Evolutionary conservation across 345 rosid species (phyloP).

Genomic region (Streptanthus diversifolius): DNA sequence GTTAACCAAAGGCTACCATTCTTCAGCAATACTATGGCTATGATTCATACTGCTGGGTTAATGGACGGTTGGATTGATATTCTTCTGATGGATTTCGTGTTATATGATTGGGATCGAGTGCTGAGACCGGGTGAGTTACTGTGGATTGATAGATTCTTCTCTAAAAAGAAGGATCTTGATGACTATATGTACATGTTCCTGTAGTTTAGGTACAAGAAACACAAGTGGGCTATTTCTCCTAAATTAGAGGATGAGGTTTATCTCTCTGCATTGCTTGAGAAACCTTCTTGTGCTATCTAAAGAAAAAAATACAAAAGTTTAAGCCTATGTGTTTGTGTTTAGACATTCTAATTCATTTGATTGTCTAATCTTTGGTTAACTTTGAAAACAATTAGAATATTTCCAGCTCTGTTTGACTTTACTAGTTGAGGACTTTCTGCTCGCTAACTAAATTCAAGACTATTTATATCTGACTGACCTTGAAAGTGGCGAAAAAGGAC

Average conservation of each 20-base stretch:
- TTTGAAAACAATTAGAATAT: neutral
- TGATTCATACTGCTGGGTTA: conserved; percentile 69
- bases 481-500: conserved; percentile 1
- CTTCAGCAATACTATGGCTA: conserved; percentile 82
- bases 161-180: conserved; percentile 65
- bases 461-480: neutral
- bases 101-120: conserved; percentile 84
- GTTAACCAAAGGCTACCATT: conserved; percentile 84
- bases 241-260: conserved; percentile 67
- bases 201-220: conserved; percentile 86
- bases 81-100: conserved; percentile 67
- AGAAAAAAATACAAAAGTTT: neutral
- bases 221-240: conserved; percentile 66
- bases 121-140: conserved; percentile 81
- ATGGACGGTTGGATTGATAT: conserved; percentile 86
- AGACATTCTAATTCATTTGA: neutral
- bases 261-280: conserved; percentile 82
- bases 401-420: conserved; percentile 15
- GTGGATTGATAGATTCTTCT: conserved; percentile 85
- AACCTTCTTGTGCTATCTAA: conserved; percentile 77
- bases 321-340: neutral
- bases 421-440: neutral
- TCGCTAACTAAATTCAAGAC: neutral
- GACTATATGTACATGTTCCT: conserved; percentile 89
- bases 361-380: conserved; percentile 1